Percentiles rank a stretch among this genome's conserved stretches.
Conservation (phyloP, 768 basidiomycete genomes). For the Candolleomyces efflorescens region DNA sequence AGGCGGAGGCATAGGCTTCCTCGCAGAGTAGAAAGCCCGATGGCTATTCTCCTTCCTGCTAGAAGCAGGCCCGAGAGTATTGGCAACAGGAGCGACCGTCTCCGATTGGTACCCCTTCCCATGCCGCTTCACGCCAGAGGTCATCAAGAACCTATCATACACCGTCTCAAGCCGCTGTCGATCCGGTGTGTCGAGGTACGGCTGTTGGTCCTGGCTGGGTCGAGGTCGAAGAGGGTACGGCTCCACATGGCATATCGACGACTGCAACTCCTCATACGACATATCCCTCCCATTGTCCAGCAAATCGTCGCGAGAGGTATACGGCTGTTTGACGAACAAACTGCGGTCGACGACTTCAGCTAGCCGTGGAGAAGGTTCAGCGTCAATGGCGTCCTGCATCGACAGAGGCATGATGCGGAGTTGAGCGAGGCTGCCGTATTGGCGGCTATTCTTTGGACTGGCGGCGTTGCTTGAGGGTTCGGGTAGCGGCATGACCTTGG, state of each 20-base stretch:
- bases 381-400: constrained; percentile 60
- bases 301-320: constrained; percentile 36
- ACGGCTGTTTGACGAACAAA: constrained; percentile 57
- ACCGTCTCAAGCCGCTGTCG: constrained; percentile 64
- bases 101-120: constrained; percentile 83
- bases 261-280: constrained; percentile 51
- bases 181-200: constrained; percentile 50
- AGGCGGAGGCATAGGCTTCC: constrained; percentile 64
- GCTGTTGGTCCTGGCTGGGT: constrained; percentile 23
- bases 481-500: constrained; percentile 17
- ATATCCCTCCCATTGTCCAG: constrained; percentile 26
- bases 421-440: constrained; percentile 55
- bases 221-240: constrained; percentile 54
- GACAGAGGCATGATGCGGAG: constrained; percentile 65
- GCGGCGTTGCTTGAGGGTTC: constrained; percentile 10
- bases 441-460: constrained; percentile 45
- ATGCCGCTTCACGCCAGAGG: constrained; percentile 72
- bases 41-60: constrained; percentile 31
- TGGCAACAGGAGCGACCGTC: constrained; percentile 34
- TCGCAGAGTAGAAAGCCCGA: constrained; percentile 42
- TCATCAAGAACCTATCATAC: constrained; percentile 83
- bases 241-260: constrained; percentile 61
- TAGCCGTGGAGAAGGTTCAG: constrained; percentile 48
- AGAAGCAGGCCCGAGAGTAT: constrained; percentile 27
- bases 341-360: constrained; percentile 67